Evolutionary conservation across 768 basidiomycete species (phyloP), one percentile per base, ranked within the genome.

Genomic region (Sistotremastrum niveocremeum): DNA sequence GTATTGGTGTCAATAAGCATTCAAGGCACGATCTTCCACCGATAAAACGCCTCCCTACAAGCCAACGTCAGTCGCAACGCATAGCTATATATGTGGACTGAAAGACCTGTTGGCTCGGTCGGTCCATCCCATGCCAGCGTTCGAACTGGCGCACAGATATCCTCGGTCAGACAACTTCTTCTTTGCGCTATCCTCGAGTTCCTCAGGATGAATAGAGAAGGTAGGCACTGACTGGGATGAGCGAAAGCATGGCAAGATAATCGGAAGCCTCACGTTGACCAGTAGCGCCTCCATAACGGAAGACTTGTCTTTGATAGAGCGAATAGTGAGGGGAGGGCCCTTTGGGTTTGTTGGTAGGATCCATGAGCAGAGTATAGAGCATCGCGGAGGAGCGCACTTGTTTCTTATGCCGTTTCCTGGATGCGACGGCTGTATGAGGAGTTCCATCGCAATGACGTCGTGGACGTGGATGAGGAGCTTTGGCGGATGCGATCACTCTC

Each of bases 21-120:
- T 7, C 72, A 67, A 6, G 76, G 76, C 20, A 78, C 59, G 50
- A 80, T 74, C 37, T 68, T 65, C 70, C 72, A 76, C 11, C 64
- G 60, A 48, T 72, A 70, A 54, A 76, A 71, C 0, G 76, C 74
- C 50, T 73, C 70, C 40, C 70, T 32, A 7, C 31, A 29, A 45
- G 32, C 28, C 9, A 41, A 11, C 11, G 34, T n/a, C 42, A 41
- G 32, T 29, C 35, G 30, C 12, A 35, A 35, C 1, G 10, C 35
- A 38, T 7, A 30, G 29, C 33, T 42, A 29, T 8, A 38, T 12
- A 30, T 45, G 35, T 41, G 8, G 32, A 3, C 31, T 41, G 20
- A 46, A 41, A 38, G 30, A 61, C 64, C 71, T 59, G 56, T 76
- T 74, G 1, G 73, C 72, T 45, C 63, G 56, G 56, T 73, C 67